Conservation (phyloP, 192 early-diverging fungal species). For the Coemansia sp. region DNA sequence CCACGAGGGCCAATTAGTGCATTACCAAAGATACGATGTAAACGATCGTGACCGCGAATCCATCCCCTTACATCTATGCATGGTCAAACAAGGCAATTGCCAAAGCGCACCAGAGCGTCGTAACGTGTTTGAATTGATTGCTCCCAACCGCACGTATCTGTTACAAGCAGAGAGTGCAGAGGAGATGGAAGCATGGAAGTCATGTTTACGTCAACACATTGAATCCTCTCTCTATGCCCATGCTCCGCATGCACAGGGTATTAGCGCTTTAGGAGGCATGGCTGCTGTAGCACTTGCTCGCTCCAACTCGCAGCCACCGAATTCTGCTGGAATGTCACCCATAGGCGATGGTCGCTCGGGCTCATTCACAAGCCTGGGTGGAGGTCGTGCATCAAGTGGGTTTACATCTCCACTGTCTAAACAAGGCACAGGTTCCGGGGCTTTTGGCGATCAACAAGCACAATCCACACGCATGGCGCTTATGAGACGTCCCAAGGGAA, state of each 20-base stretch:
- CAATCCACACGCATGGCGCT: constrained; percentile 21
- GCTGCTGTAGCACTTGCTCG: neutral
- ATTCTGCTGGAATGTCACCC: constrained; percentile 3
- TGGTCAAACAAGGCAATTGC: constrained; percentile 55
- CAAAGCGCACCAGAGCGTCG: constrained; percentile 60
- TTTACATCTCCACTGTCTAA: too few species aligned
- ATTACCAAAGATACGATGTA: constrained; percentile 55
- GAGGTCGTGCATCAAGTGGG: neutral
- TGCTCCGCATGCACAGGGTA: too few species aligned
- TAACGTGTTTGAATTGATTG: constrained; percentile 79
- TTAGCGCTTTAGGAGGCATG: too few species aligned
- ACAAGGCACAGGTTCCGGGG: neutral
- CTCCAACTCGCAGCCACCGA: constrained; percentile 10
- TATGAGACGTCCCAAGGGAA: constrained; percentile 32
- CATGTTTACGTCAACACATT: constrained; percentile 48
- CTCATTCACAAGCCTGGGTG: neutral
- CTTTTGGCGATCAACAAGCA: neutral
- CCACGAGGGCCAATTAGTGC: constrained; percentile 56
- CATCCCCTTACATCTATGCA: constrained; percentile 71
- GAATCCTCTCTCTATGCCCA: constrained; percentile 44
- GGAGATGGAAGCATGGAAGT: constrained; percentile 76
- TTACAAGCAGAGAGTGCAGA: constrained; percentile 71
- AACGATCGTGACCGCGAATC: constrained; percentile 50
- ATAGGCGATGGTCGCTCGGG: neutral
- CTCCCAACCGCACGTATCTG: constrained; percentile 67